A percentile compares a stretch with the other conserved stretches of the same genome.
phyloP scores from a whole-genome alignment of 306 rosid genomes.

The Trifolium dubium region DNA sequence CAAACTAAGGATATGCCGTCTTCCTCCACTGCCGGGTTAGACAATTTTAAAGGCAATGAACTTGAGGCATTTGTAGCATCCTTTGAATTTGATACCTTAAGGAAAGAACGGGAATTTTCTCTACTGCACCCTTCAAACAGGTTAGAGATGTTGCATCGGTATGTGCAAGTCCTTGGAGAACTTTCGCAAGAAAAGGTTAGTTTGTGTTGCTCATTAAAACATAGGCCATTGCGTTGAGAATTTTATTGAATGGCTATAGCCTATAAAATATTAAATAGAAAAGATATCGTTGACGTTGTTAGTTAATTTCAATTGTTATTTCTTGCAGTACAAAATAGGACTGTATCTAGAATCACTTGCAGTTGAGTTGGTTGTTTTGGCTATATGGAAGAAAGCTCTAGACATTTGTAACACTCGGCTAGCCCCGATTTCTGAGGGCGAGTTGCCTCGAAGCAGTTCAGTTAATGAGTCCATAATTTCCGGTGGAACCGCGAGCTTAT shows the following conservation, averaged over 20 bases:
- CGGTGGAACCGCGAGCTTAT: slow-evolving; percentile 31
- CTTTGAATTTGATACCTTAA: slow-evolving; percentile 47
- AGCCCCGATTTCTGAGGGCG: slow-evolving; percentile 45
- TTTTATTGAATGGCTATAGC: neutral
- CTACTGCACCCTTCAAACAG: slow-evolving; percentile 66
- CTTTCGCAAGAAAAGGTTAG: slow-evolving; percentile 74
- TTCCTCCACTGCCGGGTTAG: slow-evolving; percentile 43
- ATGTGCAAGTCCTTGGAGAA: slow-evolving; percentile 67
- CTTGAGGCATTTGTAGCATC: slow-evolving; percentile 41
- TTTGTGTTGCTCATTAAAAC: slow-evolving; percentile 26
- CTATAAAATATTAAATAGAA: slow-evolving; percentile 1
- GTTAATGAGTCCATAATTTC: slow-evolving; percentile 42
- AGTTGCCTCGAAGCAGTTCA: slow-evolving; percentile 50
- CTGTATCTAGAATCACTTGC: slow-evolving; percentile 76
- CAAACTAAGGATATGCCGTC: slow-evolving; percentile 45
- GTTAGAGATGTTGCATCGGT: slow-evolving; percentile 65
- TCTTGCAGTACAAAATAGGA: slow-evolving; percentile 63
- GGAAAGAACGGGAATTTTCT: slow-evolving; percentile 63
- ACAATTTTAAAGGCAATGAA: slow-evolving; percentile 42
- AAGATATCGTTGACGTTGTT: neutral
- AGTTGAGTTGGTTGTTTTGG: slow-evolving; percentile 83
- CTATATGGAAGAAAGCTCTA: slow-evolving; percentile 79
- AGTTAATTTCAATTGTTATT: slow-evolving; percentile 38
- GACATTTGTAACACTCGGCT: slow-evolving; percentile 67
- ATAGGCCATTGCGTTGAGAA: neutral